Evolutionary conservation across 2,329 filamentous ascomycete species (phyloP).

Genomic region (Sarocladium brachiariae): DNA sequence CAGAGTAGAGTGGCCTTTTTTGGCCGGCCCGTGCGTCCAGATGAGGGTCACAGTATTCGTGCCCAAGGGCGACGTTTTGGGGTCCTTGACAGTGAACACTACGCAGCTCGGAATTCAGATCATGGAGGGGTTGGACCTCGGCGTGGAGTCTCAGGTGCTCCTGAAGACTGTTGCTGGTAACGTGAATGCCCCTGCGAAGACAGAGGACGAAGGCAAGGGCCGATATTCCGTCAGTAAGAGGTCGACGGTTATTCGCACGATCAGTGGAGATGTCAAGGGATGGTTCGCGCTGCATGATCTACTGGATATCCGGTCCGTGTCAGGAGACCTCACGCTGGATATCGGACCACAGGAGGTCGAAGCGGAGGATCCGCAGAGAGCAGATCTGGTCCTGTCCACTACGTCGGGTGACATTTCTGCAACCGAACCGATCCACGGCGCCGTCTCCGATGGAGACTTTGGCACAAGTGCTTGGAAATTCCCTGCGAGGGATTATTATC

Average conservation of each 20-base stretch:
- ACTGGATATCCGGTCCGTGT: constrained; percentile 36
- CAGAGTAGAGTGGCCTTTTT: constrained; percentile 19
- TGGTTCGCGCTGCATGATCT: constrained; percentile 45
- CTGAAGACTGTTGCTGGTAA: constrained; percentile 32
- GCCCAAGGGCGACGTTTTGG: constrained; percentile 32
- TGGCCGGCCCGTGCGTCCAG: constrained; percentile 37
- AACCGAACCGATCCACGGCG: constrained; percentile 30
- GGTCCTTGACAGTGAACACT: constrained; percentile 28
- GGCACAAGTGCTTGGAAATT: constrained; percentile 17
- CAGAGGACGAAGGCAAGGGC: constrained; percentile 11
- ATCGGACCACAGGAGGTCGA: constrained; percentile 35
- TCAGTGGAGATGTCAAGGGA: constrained; percentile 37
- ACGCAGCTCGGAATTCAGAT: constrained; percentile 34
- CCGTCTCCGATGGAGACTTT: constrained; percentile 13
- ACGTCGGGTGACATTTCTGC: constrained; percentile 37
- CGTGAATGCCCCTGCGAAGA: constrained; percentile 28
- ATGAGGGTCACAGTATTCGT: constrained; percentile 41
- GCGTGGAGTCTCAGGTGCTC: constrained; percentile 19
- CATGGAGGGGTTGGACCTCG: constrained; percentile 32
- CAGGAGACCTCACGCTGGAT: constrained; percentile 34
- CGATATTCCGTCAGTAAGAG: constrained; percentile 37
- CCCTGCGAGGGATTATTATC: constrained; percentile 40
- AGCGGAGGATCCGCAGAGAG: constrained; percentile 27
- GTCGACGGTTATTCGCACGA: constrained; percentile 33
- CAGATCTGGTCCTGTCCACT: constrained; percentile 33